Conservation (phyloP, 1,139 yeast genomes). For the Yamadazyma atmosphaerica region DNA sequence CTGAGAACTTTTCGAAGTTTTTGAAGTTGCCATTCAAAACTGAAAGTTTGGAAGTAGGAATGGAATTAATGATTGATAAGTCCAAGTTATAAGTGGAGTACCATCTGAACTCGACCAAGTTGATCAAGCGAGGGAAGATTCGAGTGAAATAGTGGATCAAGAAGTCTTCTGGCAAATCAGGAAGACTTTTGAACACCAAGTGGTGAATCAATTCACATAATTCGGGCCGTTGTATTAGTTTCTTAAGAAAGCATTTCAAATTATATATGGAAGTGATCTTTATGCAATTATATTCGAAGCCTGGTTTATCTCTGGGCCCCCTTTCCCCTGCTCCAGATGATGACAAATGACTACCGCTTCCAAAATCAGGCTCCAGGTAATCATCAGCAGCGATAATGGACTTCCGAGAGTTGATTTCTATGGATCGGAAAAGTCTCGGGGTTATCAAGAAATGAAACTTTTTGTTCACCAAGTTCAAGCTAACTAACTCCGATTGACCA, state of each 20-base stretch:
- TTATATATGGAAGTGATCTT: constrained; percentile 21
- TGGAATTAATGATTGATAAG: constrained; percentile 13
- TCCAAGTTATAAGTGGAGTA: constrained; percentile 18
- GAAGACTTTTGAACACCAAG: constrained; percentile 20
- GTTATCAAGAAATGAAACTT: constrained; percentile 14
- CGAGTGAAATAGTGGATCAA: constrained; percentile 17
- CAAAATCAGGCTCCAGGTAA: not conserved
- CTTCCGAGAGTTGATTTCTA: constrained; percentile 22
- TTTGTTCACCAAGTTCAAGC: constrained; percentile 19
- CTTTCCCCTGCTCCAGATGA: too few relatives aligned
- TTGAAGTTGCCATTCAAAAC: constrained; percentile 23
- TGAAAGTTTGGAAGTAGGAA: constrained; percentile 16
- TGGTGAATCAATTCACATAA: constrained; percentile 18
- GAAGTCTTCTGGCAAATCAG: constrained; percentile 30
- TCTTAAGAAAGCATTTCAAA: constrained; percentile 22
- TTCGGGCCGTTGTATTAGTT: constrained; percentile 12
- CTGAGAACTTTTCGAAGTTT: constrained; percentile 14
- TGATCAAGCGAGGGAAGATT: constrained; percentile 20
- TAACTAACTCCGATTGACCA: constrained; percentile 20
- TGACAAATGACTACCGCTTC: too few relatives aligned
- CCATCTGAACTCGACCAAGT: constrained; percentile 26
- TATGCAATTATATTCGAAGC: constrained; percentile 5
- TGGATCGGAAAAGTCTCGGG: constrained; percentile 22
- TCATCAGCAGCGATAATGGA: not conserved
- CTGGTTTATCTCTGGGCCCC: too few relatives aligned